Evolutionary conservation across 306 rosid species (phyloP).

Genomic region (Arachis hypogaea): DNA sequence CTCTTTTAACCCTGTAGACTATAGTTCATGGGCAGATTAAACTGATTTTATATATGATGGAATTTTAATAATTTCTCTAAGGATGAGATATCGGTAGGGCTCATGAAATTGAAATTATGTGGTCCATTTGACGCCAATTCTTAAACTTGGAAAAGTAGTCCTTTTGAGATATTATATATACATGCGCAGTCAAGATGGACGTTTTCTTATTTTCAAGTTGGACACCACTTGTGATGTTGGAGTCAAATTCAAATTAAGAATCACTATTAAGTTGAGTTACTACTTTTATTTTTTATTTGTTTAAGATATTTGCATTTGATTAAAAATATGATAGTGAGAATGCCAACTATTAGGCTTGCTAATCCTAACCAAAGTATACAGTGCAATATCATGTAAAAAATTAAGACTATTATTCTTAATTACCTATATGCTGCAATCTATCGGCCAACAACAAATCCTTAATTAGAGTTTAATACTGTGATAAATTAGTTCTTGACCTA

Average conservation of each 20-base stretch:
- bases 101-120: constrained; percentile 15
- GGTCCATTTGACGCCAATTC: constrained; percentile 33
- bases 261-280: background rate
- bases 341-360: background rate
- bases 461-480: too few species aligned
- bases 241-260: background rate
- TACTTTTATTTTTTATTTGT: background rate
- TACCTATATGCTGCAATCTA: too few species aligned
- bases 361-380: background rate
- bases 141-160: constrained; percentile 7
- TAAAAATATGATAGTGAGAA: background rate
- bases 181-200: constrained; percentile 8
- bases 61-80: background rate
- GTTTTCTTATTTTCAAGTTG: constrained; percentile 26
- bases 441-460: too few species aligned
- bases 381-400: too few species aligned
- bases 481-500: too few species aligned
- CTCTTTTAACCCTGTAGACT: constrained; percentile 6
- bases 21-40: background rate
- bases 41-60: background rate
- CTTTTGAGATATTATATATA: too few species aligned
- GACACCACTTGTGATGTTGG: constrained; percentile 28
- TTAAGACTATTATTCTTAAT: too few species aligned
- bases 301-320: background rate
- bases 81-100: too few species aligned